These are phyloP conservation scores for Straminergon stramineum DNA, from an alignment of 225 moss, liverwort and hornwort species.

Conservation along the genomic window DNA sequence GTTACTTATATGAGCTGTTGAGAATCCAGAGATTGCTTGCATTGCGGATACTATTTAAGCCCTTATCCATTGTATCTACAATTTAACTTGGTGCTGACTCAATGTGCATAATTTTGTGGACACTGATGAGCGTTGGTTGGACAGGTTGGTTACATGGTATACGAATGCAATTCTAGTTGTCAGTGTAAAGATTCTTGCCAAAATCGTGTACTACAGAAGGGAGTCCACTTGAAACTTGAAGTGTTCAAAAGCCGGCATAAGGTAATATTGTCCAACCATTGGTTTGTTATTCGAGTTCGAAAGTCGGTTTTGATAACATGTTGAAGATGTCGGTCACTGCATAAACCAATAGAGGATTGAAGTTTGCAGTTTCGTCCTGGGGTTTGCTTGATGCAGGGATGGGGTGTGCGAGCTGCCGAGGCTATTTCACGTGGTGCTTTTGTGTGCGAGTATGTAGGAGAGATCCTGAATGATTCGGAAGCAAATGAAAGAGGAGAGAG, in stretches of 20 bases:
- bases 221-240: constrained; percentile 86
- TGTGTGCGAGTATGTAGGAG: constrained; percentile 96
- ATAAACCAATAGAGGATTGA: neutral
- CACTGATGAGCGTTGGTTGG: neutral
- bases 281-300: neutral
- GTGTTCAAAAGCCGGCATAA: constrained; percentile 84
- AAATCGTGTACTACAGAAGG: constrained; percentile 93
- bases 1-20: neutral
- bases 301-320: neutral
- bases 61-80: neutral
- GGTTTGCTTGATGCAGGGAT: constrained; percentile 55
- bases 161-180: constrained; percentile 97
- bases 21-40: neutral
- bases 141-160: constrained; percentile 95
- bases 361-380: neutral
- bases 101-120: neutral
- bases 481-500: constrained; percentile 94
- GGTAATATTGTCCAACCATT: constrained; percentile 22
- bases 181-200: constrained; percentile 60
- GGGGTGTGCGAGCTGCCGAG: constrained; percentile 92
- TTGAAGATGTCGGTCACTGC: neutral
- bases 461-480: constrained; percentile 84
- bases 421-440: constrained; percentile 78
- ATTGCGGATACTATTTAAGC: neutral
- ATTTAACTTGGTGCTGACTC: neutral